These are phyloP conservation scores for Picea sitchensis DNA, from an alignment of 75 land plant genomes.

Conservation along the genomic window DNA sequence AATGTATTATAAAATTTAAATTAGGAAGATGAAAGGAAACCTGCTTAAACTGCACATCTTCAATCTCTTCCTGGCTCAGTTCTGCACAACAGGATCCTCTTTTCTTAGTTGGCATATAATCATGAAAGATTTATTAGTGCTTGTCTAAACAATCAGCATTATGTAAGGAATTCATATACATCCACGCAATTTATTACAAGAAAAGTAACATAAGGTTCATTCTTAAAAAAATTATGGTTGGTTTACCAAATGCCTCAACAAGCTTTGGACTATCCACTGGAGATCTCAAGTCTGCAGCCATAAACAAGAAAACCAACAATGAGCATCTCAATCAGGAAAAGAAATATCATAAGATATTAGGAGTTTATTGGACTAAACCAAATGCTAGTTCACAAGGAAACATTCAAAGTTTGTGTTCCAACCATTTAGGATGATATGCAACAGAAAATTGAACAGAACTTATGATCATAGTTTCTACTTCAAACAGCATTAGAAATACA, in stretches of 20 bases:
- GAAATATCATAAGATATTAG: background rate
- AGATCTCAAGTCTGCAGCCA: conserved; percentile 46
- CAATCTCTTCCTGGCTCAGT: conserved; percentile 71
- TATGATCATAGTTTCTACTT: background rate
- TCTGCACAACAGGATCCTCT: conserved; percentile 35
- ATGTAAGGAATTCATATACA: background rate
- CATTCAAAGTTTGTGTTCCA: background rate
- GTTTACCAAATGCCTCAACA: conserved; percentile 70
- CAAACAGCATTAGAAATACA: background rate
- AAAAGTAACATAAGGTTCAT: background rate
- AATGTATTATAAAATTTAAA: background rate
- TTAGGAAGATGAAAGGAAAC: conserved; percentile 17
- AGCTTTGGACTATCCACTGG: conserved; percentile 57
- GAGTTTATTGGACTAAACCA: background rate
- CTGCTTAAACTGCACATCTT: conserved; percentile 97
- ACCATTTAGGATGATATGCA: background rate
- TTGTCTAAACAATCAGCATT: background rate
- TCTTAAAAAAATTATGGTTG: background rate
- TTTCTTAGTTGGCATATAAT: background rate
- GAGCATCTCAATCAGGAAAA: background rate
- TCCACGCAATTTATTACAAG: background rate
- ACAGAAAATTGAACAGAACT: background rate
- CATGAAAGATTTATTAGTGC: background rate
- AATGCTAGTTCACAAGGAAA: background rate
- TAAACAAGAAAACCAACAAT: conserved; percentile 9